Percentiles rank a stretch among this genome's conserved stretches.
phyloP scores from a whole-genome alignment of 2,329 filamentous ascomycete genomes.

The Scorias spongiosa region DNA sequence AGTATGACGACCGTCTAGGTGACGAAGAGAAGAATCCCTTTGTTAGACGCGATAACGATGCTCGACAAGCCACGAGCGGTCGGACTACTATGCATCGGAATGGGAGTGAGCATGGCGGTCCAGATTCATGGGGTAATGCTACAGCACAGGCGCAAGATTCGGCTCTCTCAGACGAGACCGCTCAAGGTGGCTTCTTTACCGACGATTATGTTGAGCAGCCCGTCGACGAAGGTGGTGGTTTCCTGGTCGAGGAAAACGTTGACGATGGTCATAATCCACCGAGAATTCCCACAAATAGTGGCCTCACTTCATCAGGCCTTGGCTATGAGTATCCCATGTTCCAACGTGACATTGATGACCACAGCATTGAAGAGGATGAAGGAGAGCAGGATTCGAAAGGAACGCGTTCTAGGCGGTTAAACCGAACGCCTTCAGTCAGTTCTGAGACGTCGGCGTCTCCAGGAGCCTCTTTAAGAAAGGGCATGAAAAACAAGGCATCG shows the following conservation, averaged over 20 bases:
- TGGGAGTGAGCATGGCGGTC: conserved; percentile 24
- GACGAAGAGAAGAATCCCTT: conserved; percentile 40
- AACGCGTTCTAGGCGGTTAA: too few species aligned
- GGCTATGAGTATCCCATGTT: too few species aligned
- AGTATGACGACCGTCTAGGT: conserved; percentile 44
- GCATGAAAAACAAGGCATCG: too few species aligned
- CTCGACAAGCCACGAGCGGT: conserved; percentile 8
- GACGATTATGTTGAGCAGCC: conserved; percentile 13
- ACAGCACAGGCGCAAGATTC: conserved; percentile 19
- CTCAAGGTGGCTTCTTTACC: conserved; percentile 18
- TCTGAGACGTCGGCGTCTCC: too few species aligned
- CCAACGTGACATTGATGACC: too few species aligned
- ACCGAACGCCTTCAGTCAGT: too few species aligned
- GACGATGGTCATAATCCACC: conserved; percentile 5
- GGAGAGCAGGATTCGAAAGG: too few species aligned
- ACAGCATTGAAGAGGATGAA: too few species aligned
- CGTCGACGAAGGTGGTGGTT: conserved; percentile 16
- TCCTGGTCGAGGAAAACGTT: conserved; percentile 23
- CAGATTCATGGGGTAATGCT: conserved; percentile 24
- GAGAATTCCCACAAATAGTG: not conserved
- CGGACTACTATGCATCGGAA: conserved; percentile 6
- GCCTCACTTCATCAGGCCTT: too few species aligned
- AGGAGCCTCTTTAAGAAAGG: too few species aligned
- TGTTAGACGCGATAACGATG: conserved; percentile 20
- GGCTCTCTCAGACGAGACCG: conserved; percentile 7